Percentiles rank a stretch among this genome's conserved stretches.
These are phyloP conservation scores for Barnettozyma siamensis DNA, from an alignment of 805 yeast genomes.

Conservation along the genomic window DNA sequence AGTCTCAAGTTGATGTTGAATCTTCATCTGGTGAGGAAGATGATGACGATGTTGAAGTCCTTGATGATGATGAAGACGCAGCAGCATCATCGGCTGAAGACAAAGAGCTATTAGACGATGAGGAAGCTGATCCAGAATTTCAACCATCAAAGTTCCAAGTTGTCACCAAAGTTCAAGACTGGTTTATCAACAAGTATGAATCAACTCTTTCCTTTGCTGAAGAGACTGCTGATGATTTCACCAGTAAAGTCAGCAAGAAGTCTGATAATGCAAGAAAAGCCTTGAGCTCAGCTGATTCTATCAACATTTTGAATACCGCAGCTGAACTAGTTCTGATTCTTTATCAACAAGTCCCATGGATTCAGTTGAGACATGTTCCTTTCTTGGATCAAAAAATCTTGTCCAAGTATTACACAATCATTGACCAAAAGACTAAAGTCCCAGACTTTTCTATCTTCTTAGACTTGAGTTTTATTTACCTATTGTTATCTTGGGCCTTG, in stretches of 20 bases:
- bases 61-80: slow-evolving; percentile 11
- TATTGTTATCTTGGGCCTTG: slow-evolving; percentile 22
- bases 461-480: slow-evolving; percentile 17
- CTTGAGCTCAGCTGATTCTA: slow-evolving; percentile 26
- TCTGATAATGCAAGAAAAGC: slow-evolving; percentile 16
- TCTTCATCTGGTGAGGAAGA: not conserved
- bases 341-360: slow-evolving; percentile 16
- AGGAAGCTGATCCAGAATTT: slow-evolving; percentile 14
- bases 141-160: slow-evolving; percentile 8
- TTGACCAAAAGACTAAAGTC: slow-evolving; percentile 12
- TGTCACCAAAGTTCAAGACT: slow-evolving; percentile 17
- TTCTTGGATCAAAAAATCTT: slow-evolving; percentile 19
- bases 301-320: slow-evolving; percentile 15
- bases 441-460: slow-evolving; percentile 18
- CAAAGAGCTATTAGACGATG: slow-evolving; percentile 11
- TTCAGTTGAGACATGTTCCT: slow-evolving; percentile 13
- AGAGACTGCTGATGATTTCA: slow-evolving; percentile 12
- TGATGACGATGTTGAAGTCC: slow-evolving; percentile 8
- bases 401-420: slow-evolving; percentile 15
- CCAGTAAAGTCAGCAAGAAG: slow-evolving; percentile 5
- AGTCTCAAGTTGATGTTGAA: slow-evolving; percentile 1
- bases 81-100: slow-evolving; percentile 12
- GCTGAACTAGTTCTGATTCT: slow-evolving; percentile 18
- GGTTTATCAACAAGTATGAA: slow-evolving; percentile 21
- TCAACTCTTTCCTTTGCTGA: slow-evolving; percentile 15